Conservation (phyloP, 345 rosid genomes). For the Geranium brycei region DNA sequence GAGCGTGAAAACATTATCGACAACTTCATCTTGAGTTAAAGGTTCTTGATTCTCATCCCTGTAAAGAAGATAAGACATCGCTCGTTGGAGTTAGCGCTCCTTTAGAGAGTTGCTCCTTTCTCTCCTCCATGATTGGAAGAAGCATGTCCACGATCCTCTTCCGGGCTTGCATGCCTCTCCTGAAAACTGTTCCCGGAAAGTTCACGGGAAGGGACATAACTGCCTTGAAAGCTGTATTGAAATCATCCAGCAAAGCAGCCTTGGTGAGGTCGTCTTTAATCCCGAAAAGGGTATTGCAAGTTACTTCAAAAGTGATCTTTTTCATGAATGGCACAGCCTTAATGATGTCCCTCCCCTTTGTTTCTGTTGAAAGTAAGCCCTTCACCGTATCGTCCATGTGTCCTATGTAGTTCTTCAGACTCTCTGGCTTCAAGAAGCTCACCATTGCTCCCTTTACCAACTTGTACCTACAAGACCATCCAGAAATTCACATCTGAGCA, state of each 20-base stretch:
- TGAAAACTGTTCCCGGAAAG: neutral
- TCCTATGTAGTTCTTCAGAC: conserved; percentile 1
- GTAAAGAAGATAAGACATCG: conserved; percentile 1
- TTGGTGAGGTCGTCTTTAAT: conserved; percentile 1
- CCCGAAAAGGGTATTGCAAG: conserved; percentile 7
- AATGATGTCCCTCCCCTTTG: neutral
- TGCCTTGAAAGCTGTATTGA: conserved; percentile 5
- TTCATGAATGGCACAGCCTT: conserved; percentile 5
- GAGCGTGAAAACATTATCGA: conserved; percentile 1
- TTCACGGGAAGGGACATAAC: conserved; percentile 7
- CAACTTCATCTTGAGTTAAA: neutral
- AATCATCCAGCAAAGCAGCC: conserved; percentile 3
- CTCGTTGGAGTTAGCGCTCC: neutral
- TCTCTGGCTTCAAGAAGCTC: conserved; percentile 10
- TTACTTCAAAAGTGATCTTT: conserved; percentile 7
- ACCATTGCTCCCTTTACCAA: neutral
- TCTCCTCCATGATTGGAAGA: conserved; percentile 1
- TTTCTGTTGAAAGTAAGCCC: neutral
- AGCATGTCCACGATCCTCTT: neutral
- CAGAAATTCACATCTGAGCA: neutral
- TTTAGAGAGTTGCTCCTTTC: neutral
- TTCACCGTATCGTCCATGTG: conserved; percentile 3
- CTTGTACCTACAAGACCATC: neutral
- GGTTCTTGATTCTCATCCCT: conserved; percentile 8
- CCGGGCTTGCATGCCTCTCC: conserved; percentile 3